Evolutionary conservation across 2,329 filamentous ascomycete genomes (phyloP).

Genomic region (Helotiales sp.): DNA sequence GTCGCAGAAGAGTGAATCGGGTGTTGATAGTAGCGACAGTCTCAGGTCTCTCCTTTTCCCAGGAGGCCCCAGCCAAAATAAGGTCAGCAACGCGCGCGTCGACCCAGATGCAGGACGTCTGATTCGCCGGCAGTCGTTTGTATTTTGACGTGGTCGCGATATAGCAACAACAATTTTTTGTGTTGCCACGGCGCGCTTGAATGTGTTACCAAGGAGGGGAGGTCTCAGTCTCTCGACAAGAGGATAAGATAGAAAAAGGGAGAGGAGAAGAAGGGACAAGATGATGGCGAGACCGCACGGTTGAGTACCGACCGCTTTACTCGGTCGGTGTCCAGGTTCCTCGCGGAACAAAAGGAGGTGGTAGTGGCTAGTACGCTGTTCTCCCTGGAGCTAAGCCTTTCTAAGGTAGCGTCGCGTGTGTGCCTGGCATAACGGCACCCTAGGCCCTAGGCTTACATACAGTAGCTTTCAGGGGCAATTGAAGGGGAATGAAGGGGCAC

Average conservation of each 20-base stretch:
- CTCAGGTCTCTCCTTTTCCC: conserved; percentile 8
- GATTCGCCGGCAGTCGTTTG: conserved; percentile 8
- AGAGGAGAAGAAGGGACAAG: neutral
- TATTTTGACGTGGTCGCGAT: conserved; percentile 5
- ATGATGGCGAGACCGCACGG: neutral
- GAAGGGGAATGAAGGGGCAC: no score
- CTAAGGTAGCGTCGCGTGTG: neutral
- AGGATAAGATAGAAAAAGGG: neutral
- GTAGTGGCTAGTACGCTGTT: neutral
- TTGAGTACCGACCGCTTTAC: neutral
- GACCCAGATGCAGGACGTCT: neutral
- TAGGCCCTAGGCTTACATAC: no score
- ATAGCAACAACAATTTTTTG: no score
- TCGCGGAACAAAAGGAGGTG: neutral
- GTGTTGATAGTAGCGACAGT: conserved; percentile 12
- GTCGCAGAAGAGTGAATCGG: conserved; percentile 14
- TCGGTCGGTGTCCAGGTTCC: neutral
- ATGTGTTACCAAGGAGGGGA: no score
- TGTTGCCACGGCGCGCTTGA: no score
- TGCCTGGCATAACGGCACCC: neutral
- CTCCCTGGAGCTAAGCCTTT: neutral
- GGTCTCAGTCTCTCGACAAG: neutral
- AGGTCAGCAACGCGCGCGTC: conserved; percentile 17
- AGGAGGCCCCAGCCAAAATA: neutral
- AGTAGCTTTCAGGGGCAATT: no score